Base-by-base conservation (phyloP, 345 rosid genomes). In the Sapria himalayana region DNA sequence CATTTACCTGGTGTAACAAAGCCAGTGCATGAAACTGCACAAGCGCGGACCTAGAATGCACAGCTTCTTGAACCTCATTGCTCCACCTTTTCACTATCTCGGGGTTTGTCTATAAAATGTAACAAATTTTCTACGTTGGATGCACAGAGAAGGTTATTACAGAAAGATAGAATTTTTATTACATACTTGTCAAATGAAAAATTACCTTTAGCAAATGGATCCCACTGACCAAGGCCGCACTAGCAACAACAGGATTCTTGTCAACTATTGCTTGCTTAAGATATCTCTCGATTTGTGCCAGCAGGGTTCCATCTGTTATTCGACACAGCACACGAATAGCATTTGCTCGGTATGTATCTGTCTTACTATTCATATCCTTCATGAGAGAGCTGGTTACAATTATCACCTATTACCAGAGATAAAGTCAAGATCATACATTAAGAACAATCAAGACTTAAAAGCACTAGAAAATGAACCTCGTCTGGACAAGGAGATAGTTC, bases 291-390 rank as follows among this genome's bases (percentile, higher is more conserved):
- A 82, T 79, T 45, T 89, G 98, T 50, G 93, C 67, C 13, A 89
- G 74, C 46, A 89, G 91, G 31, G 91, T 72, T 51, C 98, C 95
- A 31, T 89, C 98, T 16, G 76, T 82, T 40, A 89, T 89, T 34
- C 67, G 84, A 51, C 98, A 89, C 55, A 89, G 92, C 51, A 89
- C 94, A 55, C 98, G 85, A 39, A 89, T 89, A 41, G 95, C 95
- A 71, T 89, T 89, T 25, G 95, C 95, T 38, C 93, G 78, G 49
- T 82, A 89, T 94, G 76, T 79, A 57, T 89, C 98, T 12, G 85
- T 89, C 69, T 82, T 89, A 72, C 98, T 79, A 52, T 68, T 89
- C 98, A 82, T 89, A 67, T 89, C 98, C 67, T 79, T 89, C 98
- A 89, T 82, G 4, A 89, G 72, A 39, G 93, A 89, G 72, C 95